These are phyloP conservation scores for Platanus orientalis DNA, from an alignment of 164 flowering plant genomes.

Conservation along the genomic window DNA sequence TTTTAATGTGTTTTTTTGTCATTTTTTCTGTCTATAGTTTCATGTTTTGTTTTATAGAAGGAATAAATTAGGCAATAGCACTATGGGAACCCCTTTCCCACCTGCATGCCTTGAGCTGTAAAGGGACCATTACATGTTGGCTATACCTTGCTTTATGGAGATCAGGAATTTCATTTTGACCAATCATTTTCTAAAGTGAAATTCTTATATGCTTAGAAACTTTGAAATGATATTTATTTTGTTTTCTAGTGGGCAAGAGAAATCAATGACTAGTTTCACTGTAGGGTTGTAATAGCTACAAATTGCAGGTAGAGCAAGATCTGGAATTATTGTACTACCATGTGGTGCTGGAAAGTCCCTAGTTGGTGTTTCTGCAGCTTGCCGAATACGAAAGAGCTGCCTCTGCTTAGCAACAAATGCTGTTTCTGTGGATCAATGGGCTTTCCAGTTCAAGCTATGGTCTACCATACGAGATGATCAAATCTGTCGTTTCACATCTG, in stretches of 20 bases:
- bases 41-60: neutral
- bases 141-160: too few species aligned
- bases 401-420: slow-evolving; percentile 99
- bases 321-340: slow-evolving; percentile 97
- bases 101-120: too few species aligned
- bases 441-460: slow-evolving; percentile 93
- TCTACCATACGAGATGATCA: slow-evolving; percentile 88
- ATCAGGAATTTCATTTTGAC: too few species aligned
- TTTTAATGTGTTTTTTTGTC: neutral
- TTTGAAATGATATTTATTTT: neutral
- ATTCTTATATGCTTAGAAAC: neutral
- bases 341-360: slow-evolving; percentile 99
- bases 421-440: slow-evolving; percentile 99
- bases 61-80: neutral
- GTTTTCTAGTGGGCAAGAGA: neutral
- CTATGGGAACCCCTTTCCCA: neutral
- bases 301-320: slow-evolving; percentile 91
- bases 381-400: slow-evolving; percentile 88
- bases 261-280: neutral
- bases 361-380: slow-evolving; percentile 98
- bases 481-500: slow-evolving; percentile 95
- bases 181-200: neutral
- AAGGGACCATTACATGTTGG: too few species aligned
- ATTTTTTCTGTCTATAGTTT: neutral
- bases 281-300: slow-evolving; percentile 1